phyloP scores from a whole-genome alignment of 257 asterid genomes.

The Nicotiana obtusifolia region DNA sequence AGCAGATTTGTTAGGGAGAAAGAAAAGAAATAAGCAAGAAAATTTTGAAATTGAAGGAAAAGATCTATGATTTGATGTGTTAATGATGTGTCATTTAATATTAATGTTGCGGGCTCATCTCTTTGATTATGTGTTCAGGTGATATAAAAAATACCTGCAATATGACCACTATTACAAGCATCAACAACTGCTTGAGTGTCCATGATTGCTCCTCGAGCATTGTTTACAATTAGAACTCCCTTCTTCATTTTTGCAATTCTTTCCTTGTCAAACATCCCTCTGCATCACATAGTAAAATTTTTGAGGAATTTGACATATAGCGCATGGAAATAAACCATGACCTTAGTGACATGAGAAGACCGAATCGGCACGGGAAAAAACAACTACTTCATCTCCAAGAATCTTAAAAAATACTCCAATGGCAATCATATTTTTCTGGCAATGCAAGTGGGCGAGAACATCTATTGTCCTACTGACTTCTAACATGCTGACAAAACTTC shows the following conservation, averaged over 20 bases:
- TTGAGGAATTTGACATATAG: background rate
- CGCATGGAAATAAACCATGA: background rate
- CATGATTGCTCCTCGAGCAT: slow-evolving; percentile 98
- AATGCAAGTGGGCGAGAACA: background rate
- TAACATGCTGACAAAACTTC: background rate
- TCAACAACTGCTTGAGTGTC: slow-evolving; percentile 97
- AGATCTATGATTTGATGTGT: background rate
- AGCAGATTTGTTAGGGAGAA: background rate
- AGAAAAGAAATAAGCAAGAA: background rate
- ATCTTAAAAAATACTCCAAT: background rate
- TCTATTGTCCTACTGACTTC: background rate
- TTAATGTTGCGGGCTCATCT: background rate
- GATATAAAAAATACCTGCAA: slow-evolving; percentile 55
- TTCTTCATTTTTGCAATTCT: slow-evolving; percentile 82
- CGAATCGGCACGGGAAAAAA: background rate
- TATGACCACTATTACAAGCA: slow-evolving; percentile 91
- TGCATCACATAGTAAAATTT: slow-evolving; percentile 13
- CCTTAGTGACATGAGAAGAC: background rate
- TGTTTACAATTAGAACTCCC: slow-evolving; percentile 91
- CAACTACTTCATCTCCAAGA: background rate
- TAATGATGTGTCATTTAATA: background rate
- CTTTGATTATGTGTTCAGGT: background rate
- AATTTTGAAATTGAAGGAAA: background rate
- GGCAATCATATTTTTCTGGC: background rate
- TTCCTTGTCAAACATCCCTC: slow-evolving; percentile 85